Evolutionary conservation across 2,329 filamentous ascomycete species (phyloP).

Genomic region (Diaporthe nobilis): DNA sequence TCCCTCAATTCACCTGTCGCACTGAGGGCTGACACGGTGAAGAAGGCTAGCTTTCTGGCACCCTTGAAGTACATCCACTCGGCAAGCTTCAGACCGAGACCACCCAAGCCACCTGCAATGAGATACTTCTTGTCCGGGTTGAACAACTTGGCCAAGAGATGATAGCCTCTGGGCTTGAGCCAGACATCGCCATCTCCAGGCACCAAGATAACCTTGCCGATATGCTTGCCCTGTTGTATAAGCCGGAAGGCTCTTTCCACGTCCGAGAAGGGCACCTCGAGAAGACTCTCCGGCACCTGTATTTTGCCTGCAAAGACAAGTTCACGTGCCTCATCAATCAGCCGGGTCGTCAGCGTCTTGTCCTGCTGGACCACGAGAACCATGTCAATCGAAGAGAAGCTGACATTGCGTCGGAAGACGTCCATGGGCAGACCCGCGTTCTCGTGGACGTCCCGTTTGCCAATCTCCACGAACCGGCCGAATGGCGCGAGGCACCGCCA

Average conservation of each 20-base stretch:
- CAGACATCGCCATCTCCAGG: neutral
- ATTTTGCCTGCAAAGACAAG: neutral
- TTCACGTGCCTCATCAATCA: slow-evolving; percentile 21
- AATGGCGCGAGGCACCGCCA: slow-evolving; percentile 36
- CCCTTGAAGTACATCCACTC: slow-evolving; percentile 35
- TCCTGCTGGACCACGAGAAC: slow-evolving; percentile 3
- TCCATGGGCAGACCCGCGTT: slow-evolving; percentile 10
- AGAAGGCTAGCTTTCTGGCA: slow-evolving; percentile 2
- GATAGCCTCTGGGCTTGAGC: neutral
- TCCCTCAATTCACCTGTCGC: neutral
- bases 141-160: slow-evolving; percentile 17
- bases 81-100: slow-evolving; percentile 21
- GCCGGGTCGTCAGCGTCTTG: neutral
- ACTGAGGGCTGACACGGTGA: slow-evolving; percentile 28
- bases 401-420: slow-evolving; percentile 6
- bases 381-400: slow-evolving; percentile 27
- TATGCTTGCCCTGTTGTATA: slow-evolving; percentile 56
- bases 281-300: neutral
- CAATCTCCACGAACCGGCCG: slow-evolving; percentile 38
- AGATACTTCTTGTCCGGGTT: slow-evolving; percentile 14
- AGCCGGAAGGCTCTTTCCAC: slow-evolving; percentile 48
- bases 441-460: slow-evolving; percentile 36
- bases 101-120: slow-evolving; percentile 22
- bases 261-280: slow-evolving; percentile 8
- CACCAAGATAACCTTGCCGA: slow-evolving; percentile 57